phyloP scores from a whole-genome alignment of 768 basidiomycete genomes.

The Harrya chromipes region DNA sequence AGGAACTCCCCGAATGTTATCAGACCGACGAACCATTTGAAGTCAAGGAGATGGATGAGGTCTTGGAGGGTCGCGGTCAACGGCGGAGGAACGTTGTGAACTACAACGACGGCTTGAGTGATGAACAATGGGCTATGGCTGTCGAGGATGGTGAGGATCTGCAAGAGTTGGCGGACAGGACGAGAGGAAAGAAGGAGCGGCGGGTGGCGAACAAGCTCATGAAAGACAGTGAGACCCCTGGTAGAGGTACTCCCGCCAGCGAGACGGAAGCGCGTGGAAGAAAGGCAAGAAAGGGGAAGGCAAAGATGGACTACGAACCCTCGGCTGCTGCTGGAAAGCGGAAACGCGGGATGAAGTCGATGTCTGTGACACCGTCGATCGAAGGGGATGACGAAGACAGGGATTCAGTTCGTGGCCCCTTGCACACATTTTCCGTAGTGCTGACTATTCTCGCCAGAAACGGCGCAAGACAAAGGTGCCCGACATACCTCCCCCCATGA shows the following conservation, averaged over 20 bases:
- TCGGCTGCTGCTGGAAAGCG: slow-evolving; percentile 55
- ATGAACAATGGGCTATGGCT: slow-evolving; percentile 91
- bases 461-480: slow-evolving; percentile 73
- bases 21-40: slow-evolving; percentile 83
- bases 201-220: slow-evolving; percentile 57
- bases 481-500: slow-evolving; percentile 55
- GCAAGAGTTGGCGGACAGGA: slow-evolving; percentile 65
- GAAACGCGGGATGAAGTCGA: slow-evolving; percentile 69
- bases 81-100: slow-evolving; percentile 79
- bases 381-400: slow-evolving; percentile 81
- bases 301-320: slow-evolving; percentile 54
- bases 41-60: slow-evolving; percentile 48
- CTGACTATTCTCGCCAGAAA: slow-evolving; percentile 50
- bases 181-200: slow-evolving; percentile 62
- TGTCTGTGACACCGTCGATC: slow-evolving; percentile 74
- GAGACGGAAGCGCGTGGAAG: slow-evolving; percentile 56
- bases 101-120: slow-evolving; percentile 91
- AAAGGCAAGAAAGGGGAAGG: slow-evolving; percentile 57
- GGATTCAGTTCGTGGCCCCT: slow-evolving; percentile 48
- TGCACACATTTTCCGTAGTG: not conserved
- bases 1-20: slow-evolving; percentile 92
- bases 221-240: slow-evolving; percentile 58
- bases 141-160: slow-evolving; percentile 81
- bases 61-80: slow-evolving; percentile 77
- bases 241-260: slow-evolving; percentile 60